Base-by-base conservation (phyloP, 352 stramenopile genomes). In the Peronospora tabacina region DNA sequence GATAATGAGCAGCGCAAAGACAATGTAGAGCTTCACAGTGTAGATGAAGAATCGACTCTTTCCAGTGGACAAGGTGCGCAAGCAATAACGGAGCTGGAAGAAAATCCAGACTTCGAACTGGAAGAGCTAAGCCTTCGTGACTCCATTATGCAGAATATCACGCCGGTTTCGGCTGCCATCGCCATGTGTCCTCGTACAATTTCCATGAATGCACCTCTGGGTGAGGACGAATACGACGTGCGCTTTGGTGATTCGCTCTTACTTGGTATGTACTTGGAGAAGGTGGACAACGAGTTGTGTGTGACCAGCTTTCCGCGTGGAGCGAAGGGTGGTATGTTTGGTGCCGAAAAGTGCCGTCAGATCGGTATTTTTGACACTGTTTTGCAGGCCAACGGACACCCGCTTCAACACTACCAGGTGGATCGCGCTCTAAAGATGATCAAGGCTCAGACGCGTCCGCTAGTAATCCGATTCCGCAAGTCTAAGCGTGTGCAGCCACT, bases 351-450 rank as follows among this genome's bases (percentile, higher is more conserved):
- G 52, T 83, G 73, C 38, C 75, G 78, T 7, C 60, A 85, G 47
- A 91, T 91, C 34, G 62, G 61, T 13, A 54, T 88, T 7, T 87
- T 86, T 35, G 81, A 91, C 55, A 59, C 72, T 13, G 46, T 91
- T 11, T 39, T 91, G 36, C 80, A 88, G 45, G 81, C 81, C 22
- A 91, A 91, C 24, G 81, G 81, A 29, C 81, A 91, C 43, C 76
- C 77, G 24, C 64, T 91, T 34, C 75, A 88, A 49, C 81, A 91
- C 43, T 91, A 91, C 52, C 68, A 83, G 22, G 78, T 90, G 30
- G 78, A 91, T 40, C 75, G 81, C 24, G 81, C 78, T 2, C 59
- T 91, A 29, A 89, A 91, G 58, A 87, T 91, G 75, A 87, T 91
- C 50, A 87, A 88, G 50, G 81, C 70, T 29, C 81, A 91, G 59